Conservation (phyloP, 2,329 filamentous ascomycete genomes). For the Ophiosphaerella narmari region DNA sequence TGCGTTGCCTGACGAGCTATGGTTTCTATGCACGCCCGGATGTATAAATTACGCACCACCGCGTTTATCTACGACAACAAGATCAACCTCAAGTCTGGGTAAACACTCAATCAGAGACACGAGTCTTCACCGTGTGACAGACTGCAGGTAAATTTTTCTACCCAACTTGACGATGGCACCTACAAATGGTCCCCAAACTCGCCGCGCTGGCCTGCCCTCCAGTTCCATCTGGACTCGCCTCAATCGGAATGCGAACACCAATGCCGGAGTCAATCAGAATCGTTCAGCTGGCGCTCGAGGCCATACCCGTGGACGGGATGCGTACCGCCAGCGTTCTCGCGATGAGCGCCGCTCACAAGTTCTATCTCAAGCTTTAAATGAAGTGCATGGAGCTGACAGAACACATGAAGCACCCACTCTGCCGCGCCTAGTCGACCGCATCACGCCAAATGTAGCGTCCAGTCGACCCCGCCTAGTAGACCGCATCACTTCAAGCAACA, state of each 20-base stretch:
- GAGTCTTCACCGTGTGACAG: background rate
- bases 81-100: too few species aligned
- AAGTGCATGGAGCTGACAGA: too few species aligned
- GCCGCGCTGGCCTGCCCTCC: background rate
- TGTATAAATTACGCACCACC: too few species aligned
- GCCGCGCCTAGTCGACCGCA: background rate
- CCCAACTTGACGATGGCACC: background rate
- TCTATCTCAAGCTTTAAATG: too few species aligned
- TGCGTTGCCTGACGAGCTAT: too few species aligned
- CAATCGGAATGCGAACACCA: slow-evolving; percentile 3
- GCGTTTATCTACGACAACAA: too few species aligned
- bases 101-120: too few species aligned
- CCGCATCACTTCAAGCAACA: slow-evolving; percentile 1
- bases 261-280: slow-evolving; percentile 4
- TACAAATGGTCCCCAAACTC: background rate
- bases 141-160: background rate
- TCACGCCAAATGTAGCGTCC: background rate
- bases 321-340: background rate
- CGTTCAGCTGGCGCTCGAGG: background rate
- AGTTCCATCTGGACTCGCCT: background rate
- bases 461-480: background rate
- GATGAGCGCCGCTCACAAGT: too few species aligned
- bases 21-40: too few species aligned
- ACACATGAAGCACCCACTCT: background rate
- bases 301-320: background rate